Base-by-base conservation (phyloP, 495 filamentous ascomycete genomes). In the Glarea lozoyensis region DNA sequence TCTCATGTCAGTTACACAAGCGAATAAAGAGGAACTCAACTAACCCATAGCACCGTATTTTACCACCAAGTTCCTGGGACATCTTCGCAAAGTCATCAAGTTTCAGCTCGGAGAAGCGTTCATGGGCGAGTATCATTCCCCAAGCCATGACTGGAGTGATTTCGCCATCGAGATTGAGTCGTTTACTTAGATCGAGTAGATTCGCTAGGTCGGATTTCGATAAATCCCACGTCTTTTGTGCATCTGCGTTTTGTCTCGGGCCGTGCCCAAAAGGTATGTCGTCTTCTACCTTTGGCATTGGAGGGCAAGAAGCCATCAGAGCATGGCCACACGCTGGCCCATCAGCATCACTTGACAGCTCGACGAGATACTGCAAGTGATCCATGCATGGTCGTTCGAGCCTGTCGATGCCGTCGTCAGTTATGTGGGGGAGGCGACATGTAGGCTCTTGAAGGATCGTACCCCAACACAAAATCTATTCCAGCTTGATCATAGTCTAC, bases 131-230 rank as follows among this genome's bases (percentile, higher is more conserved):
- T 21, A 98, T 72, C 60, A 80, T 81, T 46, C 86, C 81, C 73
- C 90, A 89, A 1, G 89, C 89, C 87, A 92, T 92, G 42, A 96
- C 82, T 0, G 92, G 92, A n/a, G 90, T 95, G 58, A 98, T 83
- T 62, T 98, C 92, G 18, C 86, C 86, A 46, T 94, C 88, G 0
- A 93, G 76, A 44, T 90, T 80, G 5, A 97, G 71, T 51, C 83
- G 75, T 53, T 79, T 75, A 64, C 88, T 93, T 40, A 94, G 70
- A 58, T 94, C 82, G 39, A 95, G 74, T 30, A 97, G 69, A 34
- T 83, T 88, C 23, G 76, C 59, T 30, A 97, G 71, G 53, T 93
- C 85, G 27, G 70, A 71, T 53, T 79, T 82, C 30, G 73, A 78
- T 17, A 94, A 65, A 56, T 83, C 77, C 65, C 79, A 82, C 35